Conservation (phyloP, 805 yeast genomes). For the Ogataea neopini region DNA sequence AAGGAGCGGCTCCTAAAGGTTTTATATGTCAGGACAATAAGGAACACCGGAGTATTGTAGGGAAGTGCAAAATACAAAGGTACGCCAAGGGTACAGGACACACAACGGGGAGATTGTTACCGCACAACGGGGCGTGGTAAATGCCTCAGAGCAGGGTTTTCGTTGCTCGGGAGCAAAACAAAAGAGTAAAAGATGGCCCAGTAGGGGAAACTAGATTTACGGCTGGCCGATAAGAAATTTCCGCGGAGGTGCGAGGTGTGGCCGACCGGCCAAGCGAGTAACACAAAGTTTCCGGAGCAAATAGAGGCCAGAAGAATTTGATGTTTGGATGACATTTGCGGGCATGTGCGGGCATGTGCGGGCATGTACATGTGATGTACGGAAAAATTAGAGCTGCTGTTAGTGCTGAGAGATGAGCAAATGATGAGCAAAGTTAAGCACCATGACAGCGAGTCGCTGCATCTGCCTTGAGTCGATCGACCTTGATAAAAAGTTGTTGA, state of each 20-base stretch:
- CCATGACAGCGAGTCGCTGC: too few species aligned
- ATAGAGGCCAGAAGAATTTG: background rate
- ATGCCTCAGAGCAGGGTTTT: slow-evolving; percentile 3
- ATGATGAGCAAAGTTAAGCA: too few species aligned
- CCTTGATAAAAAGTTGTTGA: too few species aligned
- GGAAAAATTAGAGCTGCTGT: too few species aligned
- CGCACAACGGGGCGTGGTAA: slow-evolving; percentile 1
- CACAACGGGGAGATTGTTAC: background rate
- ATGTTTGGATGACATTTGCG: too few species aligned
- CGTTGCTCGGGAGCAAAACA: background rate
- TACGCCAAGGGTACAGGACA: background rate
- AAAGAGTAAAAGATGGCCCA: background rate
- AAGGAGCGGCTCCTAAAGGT: background rate
- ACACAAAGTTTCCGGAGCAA: background rate
- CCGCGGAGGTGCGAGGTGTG: slow-evolving; percentile 10
- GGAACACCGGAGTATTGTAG: background rate
- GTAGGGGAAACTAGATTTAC: background rate
- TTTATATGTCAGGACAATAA: background rate
- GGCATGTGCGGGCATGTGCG: too few species aligned
- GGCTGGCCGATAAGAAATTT: slow-evolving; percentile 6
- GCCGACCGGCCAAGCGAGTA: background rate
- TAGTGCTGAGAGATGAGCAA: too few species aligned
- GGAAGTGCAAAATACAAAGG: background rate
- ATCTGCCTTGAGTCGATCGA: too few species aligned
- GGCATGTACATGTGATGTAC: too few species aligned